These are phyloP conservation scores for Xylaria sp. DNA, from an alignment of 495 filamentous ascomycete species.

Conservation along the genomic window DNA sequence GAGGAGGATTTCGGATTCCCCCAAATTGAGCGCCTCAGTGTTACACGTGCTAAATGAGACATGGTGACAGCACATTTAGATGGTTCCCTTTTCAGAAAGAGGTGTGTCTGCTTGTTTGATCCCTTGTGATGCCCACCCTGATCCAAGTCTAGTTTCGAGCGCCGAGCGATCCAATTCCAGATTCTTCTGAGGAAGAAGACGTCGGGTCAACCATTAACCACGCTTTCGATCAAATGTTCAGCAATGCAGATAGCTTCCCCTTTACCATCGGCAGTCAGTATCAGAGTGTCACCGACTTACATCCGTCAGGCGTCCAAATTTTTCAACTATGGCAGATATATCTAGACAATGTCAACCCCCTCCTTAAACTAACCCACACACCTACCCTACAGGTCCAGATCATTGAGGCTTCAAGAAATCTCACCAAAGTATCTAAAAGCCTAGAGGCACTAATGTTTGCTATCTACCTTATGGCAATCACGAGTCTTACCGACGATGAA, in stretches of 20 bases:
- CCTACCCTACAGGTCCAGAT: slow-evolving; percentile 65
- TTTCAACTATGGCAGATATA: slow-evolving; percentile 78
- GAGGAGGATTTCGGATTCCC: slow-evolving; percentile 10
- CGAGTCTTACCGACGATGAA: slow-evolving; percentile 59
- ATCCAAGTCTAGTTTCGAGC: slow-evolving; percentile 47
- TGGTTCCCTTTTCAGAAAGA: slow-evolving; percentile 54
- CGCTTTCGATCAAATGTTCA: slow-evolving; percentile 62
- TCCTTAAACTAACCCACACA: slow-evolving; percentile 72
- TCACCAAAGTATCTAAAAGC: slow-evolving; percentile 55
- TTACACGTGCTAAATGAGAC: slow-evolving; percentile 26
- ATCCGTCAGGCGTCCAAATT: slow-evolving; percentile 72
- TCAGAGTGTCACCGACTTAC: slow-evolving; percentile 59
- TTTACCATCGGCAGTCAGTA: slow-evolving; percentile 61
- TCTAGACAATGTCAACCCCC: slow-evolving; percentile 71
- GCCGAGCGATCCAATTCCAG: slow-evolving; percentile 51
- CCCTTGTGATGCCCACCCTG: slow-evolving; percentile 22
- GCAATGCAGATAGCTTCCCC: slow-evolving; percentile 61
- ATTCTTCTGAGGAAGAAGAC: slow-evolving; percentile 68
- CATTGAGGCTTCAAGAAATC: slow-evolving; percentile 55
- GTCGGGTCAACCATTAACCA: slow-evolving; percentile 60
- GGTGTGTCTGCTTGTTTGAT: slow-evolving; percentile 43
- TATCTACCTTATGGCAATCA: slow-evolving; percentile 62
- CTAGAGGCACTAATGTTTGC: slow-evolving; percentile 63
- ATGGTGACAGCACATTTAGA: slow-evolving; percentile 40
- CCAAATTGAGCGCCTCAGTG: slow-evolving; percentile 2